Base-by-base conservation (phyloP, 2,329 filamentous ascomycete genomes). In the Penicillium occitanis region DNA sequence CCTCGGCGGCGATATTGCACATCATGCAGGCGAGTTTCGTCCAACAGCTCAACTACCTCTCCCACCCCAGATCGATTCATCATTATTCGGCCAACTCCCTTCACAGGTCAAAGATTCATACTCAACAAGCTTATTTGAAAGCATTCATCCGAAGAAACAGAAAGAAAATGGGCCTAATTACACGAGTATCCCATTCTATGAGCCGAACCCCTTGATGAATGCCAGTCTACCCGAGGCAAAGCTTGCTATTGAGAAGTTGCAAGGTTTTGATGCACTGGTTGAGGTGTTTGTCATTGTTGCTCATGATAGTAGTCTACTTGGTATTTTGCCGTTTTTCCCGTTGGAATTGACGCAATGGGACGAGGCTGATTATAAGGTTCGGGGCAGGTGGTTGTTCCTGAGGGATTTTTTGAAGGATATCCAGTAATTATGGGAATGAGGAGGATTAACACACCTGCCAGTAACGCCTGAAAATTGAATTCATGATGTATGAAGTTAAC, bases 21-120 rank as follows among this genome's bases (percentile, higher is more conserved):
- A 83, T 67, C 78, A 83, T 64, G 74, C 71, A 11, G 78, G 77
- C 33, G 78, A 82, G 68, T 77, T 82, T 63, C 70, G 80, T 42
- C 82, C 82, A n/a, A 63, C 65, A 5, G 22, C n/a, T 3, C 51
- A 66, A 4, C 8, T 63, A 7, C 46, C 65, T 14, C 33, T 65
- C 28, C 44, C 61, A 5, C 5, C 13, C 8, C 35, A 37, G 35
- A 60, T 61, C 19, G 17, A 40, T 14, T 50, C 61, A 22, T 63
- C 48, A 3, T 37, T 37, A 30, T 30, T 58, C 13, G 28, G 7
- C 40, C 11, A 28, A 44, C 4, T 17, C 30, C 8, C 22, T 17
- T 46, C 61, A 10, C 35, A 37, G 4, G 35, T 37, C 11, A 14
- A 37, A 37, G 35, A 11, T 13, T 28, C 37, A n/a, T 59, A 42